Base-by-base conservation (phyloP, 108 stramenopile genomes). In the Aurantiochytrium sp. region DNA sequence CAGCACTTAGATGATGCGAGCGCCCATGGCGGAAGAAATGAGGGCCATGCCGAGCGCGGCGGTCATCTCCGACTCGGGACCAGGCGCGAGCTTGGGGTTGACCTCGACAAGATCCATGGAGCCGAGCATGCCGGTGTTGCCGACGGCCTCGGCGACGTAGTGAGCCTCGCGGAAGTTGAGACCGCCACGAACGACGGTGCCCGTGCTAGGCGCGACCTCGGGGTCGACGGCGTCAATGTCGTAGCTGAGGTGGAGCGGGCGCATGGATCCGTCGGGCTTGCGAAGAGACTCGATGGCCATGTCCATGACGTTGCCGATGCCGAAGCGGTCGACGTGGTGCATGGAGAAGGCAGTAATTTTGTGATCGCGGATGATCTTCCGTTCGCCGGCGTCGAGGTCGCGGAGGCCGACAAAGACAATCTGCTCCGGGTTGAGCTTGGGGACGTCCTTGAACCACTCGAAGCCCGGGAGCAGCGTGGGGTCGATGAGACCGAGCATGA, bases 201-300 rank as follows among this genome's bases (percentile, higher is more conserved):
- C 99, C 21, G 99, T 99, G 5, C 97, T 95, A 12, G 99, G 98
- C n/a, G 98, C 99, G 76, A 96, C 92, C 60, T 92, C 87, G 12
- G 99, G 99, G 93, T 99, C 99, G 0, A 98, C 94, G 8, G 97
- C 97, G 93, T 99, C 99, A 92, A 99, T 98, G 89, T 99, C 99
- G 87, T 98, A 98, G 42, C 95, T 90, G 59, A 94, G 55, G 73
- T 93, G 93, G 16, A 94, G 64, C 4, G 93, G 90, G 43, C 90
- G 64, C 21, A 51, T 53, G 5, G 8, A 47, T 4, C 94, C 92
- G 89, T 96, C 91, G 23, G 92, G 90, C 16, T 92, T 87, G 60
- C 93, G 72, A 87, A 99, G 93, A 91, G 98, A 96, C 5, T 96
- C 96, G 44, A 99, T 89, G 4, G 97, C 97, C 90, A 92, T 60